phyloP scores from a whole-genome alignment of 2,329 filamentous ascomycete species.

The Penicillium sclerotiorum region DNA sequence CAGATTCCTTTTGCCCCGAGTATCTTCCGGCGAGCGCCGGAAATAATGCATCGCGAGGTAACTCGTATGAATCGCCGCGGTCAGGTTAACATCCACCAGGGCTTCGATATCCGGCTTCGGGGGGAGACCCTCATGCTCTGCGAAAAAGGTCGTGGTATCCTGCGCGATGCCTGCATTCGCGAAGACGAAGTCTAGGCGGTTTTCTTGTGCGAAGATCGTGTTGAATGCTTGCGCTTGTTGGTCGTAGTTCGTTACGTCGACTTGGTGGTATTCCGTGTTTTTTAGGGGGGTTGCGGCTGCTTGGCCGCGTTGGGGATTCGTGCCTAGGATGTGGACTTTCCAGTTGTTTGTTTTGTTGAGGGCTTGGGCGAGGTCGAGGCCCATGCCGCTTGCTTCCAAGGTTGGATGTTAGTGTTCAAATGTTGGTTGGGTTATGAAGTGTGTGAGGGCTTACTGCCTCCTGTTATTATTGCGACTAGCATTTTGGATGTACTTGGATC shows the following conservation, averaged over 20 bases:
- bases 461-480: neutral
- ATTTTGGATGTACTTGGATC: too few relatives aligned
- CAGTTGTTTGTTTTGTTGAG: constrained; percentile 41
- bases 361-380: constrained; percentile 45
- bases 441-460: neutral
- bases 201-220: constrained; percentile 36
- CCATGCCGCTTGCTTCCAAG: constrained; percentile 51
- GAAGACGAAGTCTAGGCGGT: constrained; percentile 53
- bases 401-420: neutral
- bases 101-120: neutral
- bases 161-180: constrained; percentile 54
- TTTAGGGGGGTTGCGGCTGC: constrained; percentile 28
- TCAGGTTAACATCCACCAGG: constrained; percentile 46
- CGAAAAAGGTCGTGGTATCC: constrained; percentile 41
- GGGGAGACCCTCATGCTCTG: constrained; percentile 20
- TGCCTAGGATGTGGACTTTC: constrained; percentile 45
- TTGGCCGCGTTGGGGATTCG: constrained; percentile 37
- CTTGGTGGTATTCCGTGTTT: constrained; percentile 42
- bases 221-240: constrained; percentile 41
- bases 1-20: constrained; percentile 25
- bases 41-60: constrained; percentile 47
- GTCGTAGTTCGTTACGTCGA: constrained; percentile 41
- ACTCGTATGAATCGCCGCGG: constrained; percentile 42
- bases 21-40: constrained; percentile 29
- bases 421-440: neutral